Evolutionary conservation across 768 basidiomycete species (phyloP).

Genomic region (Inosperma sp.): DNA sequence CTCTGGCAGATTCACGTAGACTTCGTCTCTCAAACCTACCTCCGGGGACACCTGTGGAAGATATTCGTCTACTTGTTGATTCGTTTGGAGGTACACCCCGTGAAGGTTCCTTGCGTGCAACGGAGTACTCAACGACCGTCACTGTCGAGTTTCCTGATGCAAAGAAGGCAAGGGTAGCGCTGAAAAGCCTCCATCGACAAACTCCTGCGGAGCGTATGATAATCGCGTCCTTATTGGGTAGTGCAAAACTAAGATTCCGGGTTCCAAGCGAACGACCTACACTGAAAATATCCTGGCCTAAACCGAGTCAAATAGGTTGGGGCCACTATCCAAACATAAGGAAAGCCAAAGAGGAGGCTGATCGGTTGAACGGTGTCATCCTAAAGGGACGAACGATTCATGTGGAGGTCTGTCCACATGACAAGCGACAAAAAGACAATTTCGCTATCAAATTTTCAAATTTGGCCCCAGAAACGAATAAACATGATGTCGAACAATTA

Average conservation of each 20-base stretch:
- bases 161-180: slow-evolving; percentile 31
- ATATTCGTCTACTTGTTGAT: slow-evolving; percentile 29
- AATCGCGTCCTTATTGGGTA: slow-evolving; percentile 17
- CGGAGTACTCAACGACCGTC: slow-evolving; percentile 8
- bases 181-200: slow-evolving; percentile 30
- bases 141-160: slow-evolving; percentile 29
- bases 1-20: slow-evolving; percentile 36
- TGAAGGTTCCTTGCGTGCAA: slow-evolving; percentile 17
- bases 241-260: slow-evolving; percentile 22
- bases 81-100: slow-evolving; percentile 26
- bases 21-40: slow-evolving; percentile 42
- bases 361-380: slow-evolving; percentile 34
- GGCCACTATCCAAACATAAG: slow-evolving; percentile 40
- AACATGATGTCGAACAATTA: slow-evolving; percentile 31
- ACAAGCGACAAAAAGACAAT: slow-evolving; percentile 29
- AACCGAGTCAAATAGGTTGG: slow-evolving; percentile 42
- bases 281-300: slow-evolving; percentile 44
- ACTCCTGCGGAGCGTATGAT: slow-evolving; percentile 23
- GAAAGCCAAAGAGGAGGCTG: slow-evolving; percentile 39
- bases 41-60: slow-evolving; percentile 21
- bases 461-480: slow-evolving; percentile 34
- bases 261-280: slow-evolving; percentile 14
- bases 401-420: slow-evolving; percentile 35
- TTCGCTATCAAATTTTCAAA: slow-evolving; percentile 44
- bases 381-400: slow-evolving; percentile 39